Evolutionary conservation across 257 asterid species (phyloP), one percentile per base, ranked within the genome.

Genomic region (Galeopsis tetrahit): DNA sequence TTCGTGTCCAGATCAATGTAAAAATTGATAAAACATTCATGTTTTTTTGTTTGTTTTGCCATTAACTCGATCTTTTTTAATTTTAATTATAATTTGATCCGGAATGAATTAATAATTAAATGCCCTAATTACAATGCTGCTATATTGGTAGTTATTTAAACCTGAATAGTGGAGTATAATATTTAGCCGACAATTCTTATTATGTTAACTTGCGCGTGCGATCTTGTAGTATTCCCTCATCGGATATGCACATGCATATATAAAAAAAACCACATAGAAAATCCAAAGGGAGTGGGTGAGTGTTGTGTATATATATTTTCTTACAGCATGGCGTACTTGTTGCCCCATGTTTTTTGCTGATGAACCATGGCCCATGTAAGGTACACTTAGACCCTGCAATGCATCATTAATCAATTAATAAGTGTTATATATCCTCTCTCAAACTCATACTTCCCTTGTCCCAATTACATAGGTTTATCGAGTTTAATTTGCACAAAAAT

Each of bases 341-440:
- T 77, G 87, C 75, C 75, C 80, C 69, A 48, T 60, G 84, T 63
- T 83, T 83, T 73, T 80, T 65, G 70, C 75, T 59, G 90, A 81
- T 56, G 88, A 79, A 78, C 74, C 88, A 79, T 33, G 76, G 77
- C 72, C 88, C 80, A 89, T 72, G 88, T 91, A 91, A 7, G 97
- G 93, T 68, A 79, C 68, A 82, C 95, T 89, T 14, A 91, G 86
- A 73, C 95, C 97, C 97, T 91, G 92, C 78, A n/a, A n/a, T n/a
- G n/a, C n/a, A n/a, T n/a, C n/a, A 85, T 36, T n/a, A 77, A 79
- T 79, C 38, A 21, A 21, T 21, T 21, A n/a, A n/a, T n/a, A n/a
- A n/a, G n/a, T n/a, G n/a, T n/a, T n/a, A n/a, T n/a, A n/a, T n/a
- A n/a, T n/a, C n/a, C 70, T 65, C 49, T 71, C 79, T 63, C 56